Evolutionary conservation across 2,329 filamentous ascomycete species (phyloP).

Genomic region (Monilinia fructigena): DNA sequence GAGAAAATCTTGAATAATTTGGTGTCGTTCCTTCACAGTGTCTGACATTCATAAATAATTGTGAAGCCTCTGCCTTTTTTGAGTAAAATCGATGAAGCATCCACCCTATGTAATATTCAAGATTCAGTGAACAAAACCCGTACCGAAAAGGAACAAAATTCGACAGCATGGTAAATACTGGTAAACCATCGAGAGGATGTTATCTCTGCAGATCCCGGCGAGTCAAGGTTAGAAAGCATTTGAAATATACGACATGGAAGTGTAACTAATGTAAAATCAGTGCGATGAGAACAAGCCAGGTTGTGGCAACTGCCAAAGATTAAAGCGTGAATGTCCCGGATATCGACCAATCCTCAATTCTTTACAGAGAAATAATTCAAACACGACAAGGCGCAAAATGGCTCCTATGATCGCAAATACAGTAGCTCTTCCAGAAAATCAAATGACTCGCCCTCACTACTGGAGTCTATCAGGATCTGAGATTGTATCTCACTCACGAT

Average conservation of each 20-base stretch:
- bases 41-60: background rate
- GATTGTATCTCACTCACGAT: background rate
- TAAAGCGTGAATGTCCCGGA: conserved; percentile 20
- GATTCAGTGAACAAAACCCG: background rate
- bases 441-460: background rate
- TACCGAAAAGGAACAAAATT: background rate
- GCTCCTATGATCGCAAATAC: background rate
- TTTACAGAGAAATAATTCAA: conserved; percentile 16
- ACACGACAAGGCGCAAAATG: conserved; percentile 1
- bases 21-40: background rate
- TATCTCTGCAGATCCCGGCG: conserved; percentile 27
- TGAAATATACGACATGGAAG: background rate
- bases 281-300: conserved; percentile 31
- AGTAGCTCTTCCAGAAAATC: background rate
- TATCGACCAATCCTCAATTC: conserved; percentile 19
- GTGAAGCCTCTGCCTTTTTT: background rate
- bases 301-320: conserved; percentile 27
- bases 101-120: background rate
- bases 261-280: conserved; percentile 1
- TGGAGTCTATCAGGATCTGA: background rate
- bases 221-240: conserved; percentile 23
- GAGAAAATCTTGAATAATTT: background rate
- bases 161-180: conserved; percentile 20
- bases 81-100: background rate
- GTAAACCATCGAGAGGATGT: conserved; percentile 26